A percentile compares a stretch with the other conserved stretches of the same genome.
These are phyloP conservation scores for Dalbergia cultrata DNA, from an alignment of 306 rosid genomes.

Conservation along the genomic window DNA sequence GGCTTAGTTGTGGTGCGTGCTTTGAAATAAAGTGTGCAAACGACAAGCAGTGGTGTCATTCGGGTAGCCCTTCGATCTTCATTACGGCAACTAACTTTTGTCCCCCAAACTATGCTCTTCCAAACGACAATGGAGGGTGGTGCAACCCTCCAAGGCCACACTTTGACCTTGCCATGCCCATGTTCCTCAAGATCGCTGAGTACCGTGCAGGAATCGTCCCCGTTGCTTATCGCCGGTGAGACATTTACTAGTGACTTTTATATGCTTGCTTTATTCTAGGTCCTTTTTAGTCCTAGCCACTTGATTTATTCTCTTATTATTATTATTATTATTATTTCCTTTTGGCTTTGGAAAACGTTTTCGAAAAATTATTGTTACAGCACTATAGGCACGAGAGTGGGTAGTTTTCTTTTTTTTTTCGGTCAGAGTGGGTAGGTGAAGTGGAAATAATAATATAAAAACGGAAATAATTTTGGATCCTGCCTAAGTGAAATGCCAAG, in stretches of 20 bases:
- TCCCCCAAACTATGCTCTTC: conserved; percentile 92
- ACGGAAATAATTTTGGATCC: too few relatives aligned
- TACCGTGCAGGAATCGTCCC: conserved; percentile 99
- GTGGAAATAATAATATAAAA: too few relatives aligned
- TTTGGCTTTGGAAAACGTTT: not conserved
- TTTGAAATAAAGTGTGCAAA: conserved; percentile 89
- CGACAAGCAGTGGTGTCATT: conserved; percentile 82
- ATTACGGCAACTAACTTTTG: conserved; percentile 95
- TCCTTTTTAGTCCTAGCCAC: not conserved
- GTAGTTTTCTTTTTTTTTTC: too few relatives aligned
- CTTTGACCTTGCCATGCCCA: conserved; percentile 99
- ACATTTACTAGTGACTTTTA: not conserved
- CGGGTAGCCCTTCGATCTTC: conserved; percentile 90
- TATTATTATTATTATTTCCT: not conserved
- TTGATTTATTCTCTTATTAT: too few relatives aligned
- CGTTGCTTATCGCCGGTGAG: conserved; percentile 84
- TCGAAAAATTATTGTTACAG: not conserved
- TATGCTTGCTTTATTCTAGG: not conserved
- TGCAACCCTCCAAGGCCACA: conserved; percentile 98
- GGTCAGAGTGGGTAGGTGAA: too few relatives aligned
- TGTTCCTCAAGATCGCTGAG: conserved; percentile 96
- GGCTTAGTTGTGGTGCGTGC: conserved; percentile 91
- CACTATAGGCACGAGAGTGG: too few relatives aligned
- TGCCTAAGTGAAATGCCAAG: too few relatives aligned
- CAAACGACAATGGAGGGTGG: conserved; percentile 98